These are phyloP conservation scores for Lupinus albus DNA, from an alignment of 306 rosid genomes.

Conservation along the genomic window DNA sequence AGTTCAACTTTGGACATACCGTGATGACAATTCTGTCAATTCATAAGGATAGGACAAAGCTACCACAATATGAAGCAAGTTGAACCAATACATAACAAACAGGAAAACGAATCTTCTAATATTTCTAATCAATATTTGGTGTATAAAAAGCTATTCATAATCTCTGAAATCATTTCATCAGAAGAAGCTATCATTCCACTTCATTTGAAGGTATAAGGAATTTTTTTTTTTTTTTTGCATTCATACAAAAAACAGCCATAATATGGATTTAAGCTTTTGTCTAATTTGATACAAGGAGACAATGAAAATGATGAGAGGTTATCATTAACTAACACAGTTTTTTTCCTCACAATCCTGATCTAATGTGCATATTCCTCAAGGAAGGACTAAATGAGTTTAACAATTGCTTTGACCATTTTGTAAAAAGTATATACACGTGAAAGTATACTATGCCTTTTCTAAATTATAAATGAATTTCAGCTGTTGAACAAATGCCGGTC, in stretches of 20 bases:
- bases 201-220: slow-evolving; percentile 4
- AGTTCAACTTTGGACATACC: slow-evolving; percentile 23
- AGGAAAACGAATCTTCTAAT: background rate
- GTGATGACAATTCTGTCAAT: background rate
- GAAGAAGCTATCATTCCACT: slow-evolving; percentile 3
- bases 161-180: slow-evolving; percentile 15
- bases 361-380: slow-evolving; percentile 21
- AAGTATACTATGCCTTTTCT: slow-evolving; percentile 30
- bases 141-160: slow-evolving; percentile 12
- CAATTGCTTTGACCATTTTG: slow-evolving; percentile 24
- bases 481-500: slow-evolving; percentile 38
- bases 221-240: background rate
- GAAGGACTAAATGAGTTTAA: slow-evolving; percentile 8
- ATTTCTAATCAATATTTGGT: background rate
- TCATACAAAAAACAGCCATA: slow-evolving; percentile 18
- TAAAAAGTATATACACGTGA: background rate
- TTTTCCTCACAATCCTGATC: slow-evolving; percentile 32
- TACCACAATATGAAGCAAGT: slow-evolving; percentile 23
- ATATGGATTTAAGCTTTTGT: slow-evolving; percentile 15
- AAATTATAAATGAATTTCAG: slow-evolving; percentile 36
- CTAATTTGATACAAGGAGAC: slow-evolving; percentile 14
- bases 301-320: slow-evolving; percentile 6
- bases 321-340: slow-evolving; percentile 11
- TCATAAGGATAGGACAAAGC: slow-evolving; percentile 29
- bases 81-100: background rate